Base-by-base conservation (phyloP, 129 eudicot genomes). In the Cynara cardunculus region DNA sequence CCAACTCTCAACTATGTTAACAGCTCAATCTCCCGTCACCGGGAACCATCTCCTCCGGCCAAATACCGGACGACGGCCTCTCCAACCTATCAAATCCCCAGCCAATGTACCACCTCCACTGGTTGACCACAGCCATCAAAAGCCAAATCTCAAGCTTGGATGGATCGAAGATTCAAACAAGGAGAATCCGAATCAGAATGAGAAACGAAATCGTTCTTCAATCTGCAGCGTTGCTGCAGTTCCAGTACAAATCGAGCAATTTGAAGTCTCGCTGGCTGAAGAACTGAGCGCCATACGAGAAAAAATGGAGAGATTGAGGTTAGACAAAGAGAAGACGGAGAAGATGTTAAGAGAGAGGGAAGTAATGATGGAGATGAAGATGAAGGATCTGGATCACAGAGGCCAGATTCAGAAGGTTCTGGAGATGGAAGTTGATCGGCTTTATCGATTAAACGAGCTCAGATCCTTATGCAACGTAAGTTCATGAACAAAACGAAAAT, bases 401-500 rank as follows among this genome's bases (percentile, higher is more conserved):
- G 99, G 99, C 7, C 91, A 94, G 85, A 39, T 85, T 61, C 99
- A 94, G 83, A 94, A 83, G 73, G 67, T 71, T 87, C 88, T 92
- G 2, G 99, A 94, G 79, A 86, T 94, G 13, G 97, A 94, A 78
- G 90, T 94, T 0, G 99, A 94, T 81, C 82, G 99, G 19, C 87
- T 94, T 61, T 94, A 82, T 80, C 78, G 99, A 37, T 71, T 94
- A 53, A 92, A 92, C 24, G 90, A 94, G 84, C 93, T 94, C 78
- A 82, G 77, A 74, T 84, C 89, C 61, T 83, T 89, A 25, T 90
- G 89, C 30, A 75, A 75, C 85, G 98, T 91, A 88, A 84, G 83
- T 31, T 22, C 44, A 25, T 2, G 1, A 66, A 66, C 31, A 12
- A 11, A 67, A 25, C 2, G 12, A 8, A 19, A 21, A 25, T 7